These are phyloP conservation scores for Geranomyces michiganensis DNA, from an alignment of 192 early-diverging fungal species.

Conservation along the genomic window DNA sequence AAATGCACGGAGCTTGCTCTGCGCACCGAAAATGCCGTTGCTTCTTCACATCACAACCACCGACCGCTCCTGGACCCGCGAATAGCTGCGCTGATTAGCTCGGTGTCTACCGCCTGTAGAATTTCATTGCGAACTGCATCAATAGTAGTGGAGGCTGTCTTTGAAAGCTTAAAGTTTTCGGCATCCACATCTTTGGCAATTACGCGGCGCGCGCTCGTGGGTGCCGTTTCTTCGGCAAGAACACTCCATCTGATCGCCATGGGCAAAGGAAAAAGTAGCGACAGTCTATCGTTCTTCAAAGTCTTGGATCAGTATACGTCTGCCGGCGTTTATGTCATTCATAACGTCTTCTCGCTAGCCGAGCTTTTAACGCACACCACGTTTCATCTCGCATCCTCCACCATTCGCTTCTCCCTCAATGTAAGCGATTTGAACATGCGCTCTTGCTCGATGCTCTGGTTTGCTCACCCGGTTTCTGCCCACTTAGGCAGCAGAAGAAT, in stretches of 20 bases:
- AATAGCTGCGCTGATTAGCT: constrained; percentile 61
- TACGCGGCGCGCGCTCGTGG: constrained; percentile 56
- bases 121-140: constrained; percentile 63
- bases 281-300: constrained; percentile 49
- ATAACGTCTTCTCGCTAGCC: constrained; percentile 72
- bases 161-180: constrained; percentile 65
- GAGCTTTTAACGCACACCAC: constrained; percentile 77
- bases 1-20: neutral
- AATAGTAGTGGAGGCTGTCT: constrained; percentile 61
- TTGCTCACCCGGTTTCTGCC: neutral
- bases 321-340: constrained; percentile 63
- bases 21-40: neutral
- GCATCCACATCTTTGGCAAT: constrained; percentile 60
- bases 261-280: constrained; percentile 7
- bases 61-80: constrained; percentile 55
- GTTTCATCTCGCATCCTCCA: constrained; percentile 76
- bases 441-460: neutral
- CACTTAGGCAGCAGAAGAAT: constrained; percentile 75
- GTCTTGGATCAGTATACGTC: constrained; percentile 67
- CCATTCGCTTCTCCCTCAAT: constrained; percentile 57
- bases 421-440: constrained; percentile 17
- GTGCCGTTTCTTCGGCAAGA: constrained; percentile 65
- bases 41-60: constrained; percentile 23
- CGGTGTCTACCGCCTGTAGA: constrained; percentile 61
- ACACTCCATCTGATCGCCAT: constrained; percentile 52